A percentile compares a stretch with the other conserved stretches of the same genome.
Conservation (phyloP, 495 filamentous ascomycete species). For the Umbilicaria muhlenbergii region DNA sequence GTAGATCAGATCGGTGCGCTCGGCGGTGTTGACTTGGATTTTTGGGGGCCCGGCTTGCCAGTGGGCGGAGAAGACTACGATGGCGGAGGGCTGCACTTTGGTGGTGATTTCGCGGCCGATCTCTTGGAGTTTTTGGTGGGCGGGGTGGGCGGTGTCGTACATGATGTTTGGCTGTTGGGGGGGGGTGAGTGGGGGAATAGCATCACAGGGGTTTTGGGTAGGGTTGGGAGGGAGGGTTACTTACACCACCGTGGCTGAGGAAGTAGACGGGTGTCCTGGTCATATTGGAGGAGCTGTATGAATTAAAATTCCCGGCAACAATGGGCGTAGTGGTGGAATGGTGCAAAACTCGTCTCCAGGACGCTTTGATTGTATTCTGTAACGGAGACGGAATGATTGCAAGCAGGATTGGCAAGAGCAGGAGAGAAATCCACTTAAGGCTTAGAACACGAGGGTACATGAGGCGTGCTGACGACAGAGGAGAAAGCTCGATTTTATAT, state of each 20-base stretch:
- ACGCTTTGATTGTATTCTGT: too few relatives aligned
- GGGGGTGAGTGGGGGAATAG: background rate
- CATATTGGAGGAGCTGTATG: constrained; percentile 1
- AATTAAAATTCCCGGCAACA: too few relatives aligned
- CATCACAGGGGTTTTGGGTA: background rate
- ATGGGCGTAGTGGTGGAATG: too few relatives aligned
- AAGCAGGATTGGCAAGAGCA: too few relatives aligned
- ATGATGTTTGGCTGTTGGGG: constrained; percentile 50
- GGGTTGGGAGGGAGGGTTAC: constrained; percentile 16
- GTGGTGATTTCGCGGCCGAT: constrained; percentile 69
- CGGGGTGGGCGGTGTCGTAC: constrained; percentile 58
- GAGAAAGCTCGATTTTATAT: too few relatives aligned
- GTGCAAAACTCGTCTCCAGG: too few relatives aligned
- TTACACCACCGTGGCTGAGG: constrained; percentile 60
- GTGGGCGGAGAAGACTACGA: constrained; percentile 80
- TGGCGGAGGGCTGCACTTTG: constrained; percentile 61
- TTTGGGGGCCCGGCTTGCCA: constrained; percentile 49
- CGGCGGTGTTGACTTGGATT: constrained; percentile 59
- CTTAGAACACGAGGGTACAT: too few relatives aligned
- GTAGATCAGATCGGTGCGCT: constrained; percentile 60
- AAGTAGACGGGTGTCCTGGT: constrained; percentile 56
- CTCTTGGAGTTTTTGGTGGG: constrained; percentile 47
- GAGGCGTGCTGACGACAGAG: too few relatives aligned
- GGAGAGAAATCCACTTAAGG: too few relatives aligned
- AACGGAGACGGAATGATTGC: too few relatives aligned